phyloP scores from a whole-genome alignment of 257 asterid species.

The Fraxinus quadrangulata region DNA sequence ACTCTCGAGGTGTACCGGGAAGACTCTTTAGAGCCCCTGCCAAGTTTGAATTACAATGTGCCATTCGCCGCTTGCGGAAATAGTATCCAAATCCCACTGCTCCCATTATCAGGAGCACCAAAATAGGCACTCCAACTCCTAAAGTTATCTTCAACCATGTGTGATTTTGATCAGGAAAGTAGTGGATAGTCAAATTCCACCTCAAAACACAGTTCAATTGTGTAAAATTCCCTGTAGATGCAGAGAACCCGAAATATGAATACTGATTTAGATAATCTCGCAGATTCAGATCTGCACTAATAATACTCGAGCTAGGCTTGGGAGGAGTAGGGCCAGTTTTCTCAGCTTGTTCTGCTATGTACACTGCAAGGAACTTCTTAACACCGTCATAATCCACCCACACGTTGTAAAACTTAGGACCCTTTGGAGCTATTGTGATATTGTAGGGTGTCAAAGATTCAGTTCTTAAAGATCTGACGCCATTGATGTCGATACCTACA shows the following conservation, averaged over 20 bases:
- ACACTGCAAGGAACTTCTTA: slow-evolving; percentile 39
- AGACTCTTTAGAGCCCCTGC: slow-evolving; percentile 63
- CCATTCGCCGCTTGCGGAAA: slow-evolving; percentile 33
- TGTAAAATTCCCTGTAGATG: slow-evolving; percentile 60
- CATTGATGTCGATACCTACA: slow-evolving; percentile 59
- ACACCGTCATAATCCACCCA: slow-evolving; percentile 82
- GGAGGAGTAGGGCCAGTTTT: slow-evolving; percentile 48
- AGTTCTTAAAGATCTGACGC: slow-evolving; percentile 45
- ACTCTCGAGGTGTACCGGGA: slow-evolving; percentile 86
- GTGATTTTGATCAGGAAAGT: slow-evolving; percentile 31
- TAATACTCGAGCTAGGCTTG: slow-evolving; percentile 45
- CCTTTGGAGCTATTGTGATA: slow-evolving; percentile 56
- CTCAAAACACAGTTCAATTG: slow-evolving; percentile 73
- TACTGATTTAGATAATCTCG: slow-evolving; percentile 40
- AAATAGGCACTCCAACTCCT: slow-evolving; percentile 53
- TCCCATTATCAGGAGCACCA: slow-evolving; percentile 39
- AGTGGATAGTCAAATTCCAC: slow-evolving; percentile 71
- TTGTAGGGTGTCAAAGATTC: slow-evolving; percentile 37
- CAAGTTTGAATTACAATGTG: slow-evolving; percentile 42
- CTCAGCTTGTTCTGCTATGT: slow-evolving; percentile 45
- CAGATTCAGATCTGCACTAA: slow-evolving; percentile 38
- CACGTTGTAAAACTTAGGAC: slow-evolving; percentile 50
- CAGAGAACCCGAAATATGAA: slow-evolving; percentile 84
- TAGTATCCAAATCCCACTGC: slow-evolving; percentile 40
- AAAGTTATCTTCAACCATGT: slow-evolving; percentile 39